Evolutionary conservation across 805 yeast species (phyloP), one percentile per base, ranked within the genome.

Genomic region (Yamadazyma scolyti): DNA sequence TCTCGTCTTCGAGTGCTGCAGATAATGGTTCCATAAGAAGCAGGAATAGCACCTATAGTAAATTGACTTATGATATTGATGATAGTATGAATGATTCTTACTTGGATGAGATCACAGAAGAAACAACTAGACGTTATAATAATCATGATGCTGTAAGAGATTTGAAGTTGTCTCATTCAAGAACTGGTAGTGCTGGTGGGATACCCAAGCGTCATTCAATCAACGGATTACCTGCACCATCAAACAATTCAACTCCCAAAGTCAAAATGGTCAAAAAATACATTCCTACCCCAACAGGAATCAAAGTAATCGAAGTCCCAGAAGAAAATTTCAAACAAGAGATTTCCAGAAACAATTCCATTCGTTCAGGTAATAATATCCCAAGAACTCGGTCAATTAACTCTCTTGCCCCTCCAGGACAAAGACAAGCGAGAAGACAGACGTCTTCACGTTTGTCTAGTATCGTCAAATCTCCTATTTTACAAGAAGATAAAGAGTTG

Each of bases 271-370:
- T 81, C 7, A 80, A 78, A 42, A 79, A 75, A 40, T 82, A 82
- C 57, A 68, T 82, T 27, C 90, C 93, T 2, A 79, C 87, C 2
- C 78, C 84, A 3, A 68, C 75, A 44, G 93, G 93, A 9, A 65
- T 82, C 33, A 72, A 79, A 29, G 67, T 80, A 7, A 63, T 82
- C 4, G 89, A 82, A 43, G 88, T 82, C 3, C 84, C 87, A 0
- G 69, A 61, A 34, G 70, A 68, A 9, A 46, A 52, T 22, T 48
- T 58, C 35, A 50, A 60, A 29, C 49, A 55, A 36, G 69, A 65
- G 33, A 50, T 66, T 10, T 60, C 64, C 1, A 45, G 71, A 29
- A 51, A 54, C 31, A 66, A 66, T 40, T 61, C 68, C 9, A 54
- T 65, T 36, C 52, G 71, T 23, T 47, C 60, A 8, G 60, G 57